Base-by-base conservation (phyloP, 2,329 filamentous ascomycete genomes). In the Hawksworthiomyces lignivorus region DNA sequence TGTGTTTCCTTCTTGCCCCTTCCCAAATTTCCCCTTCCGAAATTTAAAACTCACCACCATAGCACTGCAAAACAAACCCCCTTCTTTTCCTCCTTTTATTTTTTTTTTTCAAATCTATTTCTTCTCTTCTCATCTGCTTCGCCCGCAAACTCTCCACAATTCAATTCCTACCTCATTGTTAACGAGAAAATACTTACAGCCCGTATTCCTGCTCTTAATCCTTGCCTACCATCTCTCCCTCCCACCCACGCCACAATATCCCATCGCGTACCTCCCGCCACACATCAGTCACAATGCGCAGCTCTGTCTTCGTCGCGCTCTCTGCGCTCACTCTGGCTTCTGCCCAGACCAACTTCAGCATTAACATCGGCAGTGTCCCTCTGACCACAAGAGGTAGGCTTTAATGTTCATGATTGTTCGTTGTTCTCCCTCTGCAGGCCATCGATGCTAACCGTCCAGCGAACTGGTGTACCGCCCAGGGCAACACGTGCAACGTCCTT, bases 381-480 rank as follows among this genome's bases (percentile, higher is more conserved):
- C 47, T 59, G 18, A 48, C 51, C 26, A 47, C 46, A 10, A 60
- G 62, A 58, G 59, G 72, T 74, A 63, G 50, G 65, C 56, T 32
- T 38, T 14, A 24, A 24, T 24, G 12, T 19, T 18, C 33, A 15
- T 26, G 34, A 11, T 33, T 34, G 6, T 26, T 21, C 36, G 19
- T 42, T 29, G 27, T 24, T 28, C 34, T 34, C 10, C 3, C 15
- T 6, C 8, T 27, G 29, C 15, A 33, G 14, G 11, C 17, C n/a
- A 18, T 28, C 22, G 20, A 4, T 34, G 29, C 52, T 58, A 35
- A 56, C 49, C n/a, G 44, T 24, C 17, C 47, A 75, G 73, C 67
- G 35, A 43, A 52, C 15, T 77, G 73, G 73, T 78, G 74, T 57
- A 55, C 53, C 39, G 71, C 63, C 31, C 62, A 78, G 62, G 58